Conservation (phyloP, 176 grass and related monocot species). For the Rhynchospora tenuis region DNA sequence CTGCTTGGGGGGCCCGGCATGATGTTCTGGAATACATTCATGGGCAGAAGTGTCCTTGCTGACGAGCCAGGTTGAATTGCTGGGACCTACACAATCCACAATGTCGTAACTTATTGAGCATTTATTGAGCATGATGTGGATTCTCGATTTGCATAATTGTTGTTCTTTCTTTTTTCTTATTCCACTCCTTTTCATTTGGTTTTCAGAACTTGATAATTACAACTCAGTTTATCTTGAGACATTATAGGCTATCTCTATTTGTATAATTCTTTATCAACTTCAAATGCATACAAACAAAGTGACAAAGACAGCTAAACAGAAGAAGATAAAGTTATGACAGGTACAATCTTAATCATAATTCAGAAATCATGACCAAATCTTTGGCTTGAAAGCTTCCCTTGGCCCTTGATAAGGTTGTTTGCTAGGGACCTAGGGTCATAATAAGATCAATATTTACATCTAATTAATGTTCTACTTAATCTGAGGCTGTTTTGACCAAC, state of each 20-base stretch:
- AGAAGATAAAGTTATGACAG: neutral
- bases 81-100: constrained; percentile 68
- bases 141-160: neutral
- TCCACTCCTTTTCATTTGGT: neutral
- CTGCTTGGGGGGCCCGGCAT: constrained; percentile 61
- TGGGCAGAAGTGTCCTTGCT: constrained; percentile 74
- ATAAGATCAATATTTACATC: neutral
- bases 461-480: neutral
- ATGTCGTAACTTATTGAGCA: neutral
- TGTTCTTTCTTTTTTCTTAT: neutral
- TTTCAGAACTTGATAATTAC: neutral
- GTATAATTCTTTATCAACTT: neutral
- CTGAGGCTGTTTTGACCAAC: neutral
- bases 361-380: neutral
- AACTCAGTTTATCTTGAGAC: neutral
- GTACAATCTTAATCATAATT: neutral
- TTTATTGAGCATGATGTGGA: neutral
- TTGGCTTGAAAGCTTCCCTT: neutral
- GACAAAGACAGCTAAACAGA: neutral
- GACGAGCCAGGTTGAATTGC: constrained; percentile 74
- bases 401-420: neutral
- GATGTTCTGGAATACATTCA: constrained; percentile 83
- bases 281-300: neutral
- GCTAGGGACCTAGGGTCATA: neutral
- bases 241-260: neutral